A percentile compares a stretch with the other conserved stretches of the same genome.
Conservation (phyloP, 2,329 filamentous ascomycete species). For the Alternaria brassicae region DNA sequence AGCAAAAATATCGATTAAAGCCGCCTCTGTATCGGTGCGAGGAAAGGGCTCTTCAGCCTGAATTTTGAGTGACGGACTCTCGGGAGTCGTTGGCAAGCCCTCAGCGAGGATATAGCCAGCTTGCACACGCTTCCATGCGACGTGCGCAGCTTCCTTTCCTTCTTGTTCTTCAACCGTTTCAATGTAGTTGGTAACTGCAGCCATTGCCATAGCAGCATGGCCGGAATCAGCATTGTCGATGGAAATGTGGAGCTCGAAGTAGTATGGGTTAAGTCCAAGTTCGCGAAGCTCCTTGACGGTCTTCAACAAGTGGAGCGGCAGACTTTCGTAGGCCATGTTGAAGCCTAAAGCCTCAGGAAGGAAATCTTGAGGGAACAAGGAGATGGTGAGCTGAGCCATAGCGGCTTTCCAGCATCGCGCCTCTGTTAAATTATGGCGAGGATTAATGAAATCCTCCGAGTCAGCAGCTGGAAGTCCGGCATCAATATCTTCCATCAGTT, state of each 20-base stretch:
- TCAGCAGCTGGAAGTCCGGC: slow-evolving; percentile 43
- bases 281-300: slow-evolving; percentile 55
- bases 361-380: slow-evolving; percentile 58
- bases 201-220: slow-evolving; percentile 58
- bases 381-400: slow-evolving; percentile 56
- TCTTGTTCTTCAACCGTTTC: slow-evolving; percentile 32
- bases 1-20: slow-evolving; percentile 43
- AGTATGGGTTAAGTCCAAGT: slow-evolving; percentile 54
- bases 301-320: slow-evolving; percentile 52
- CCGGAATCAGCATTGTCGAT: slow-evolving; percentile 61
- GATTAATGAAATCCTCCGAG: slow-evolving; percentile 39
- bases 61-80: slow-evolving; percentile 24
- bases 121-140: slow-evolving; percentile 54
- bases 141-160: slow-evolving; percentile 40
- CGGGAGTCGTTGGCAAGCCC: slow-evolving; percentile 30
- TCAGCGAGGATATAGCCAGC: slow-evolving; percentile 53
- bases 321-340: slow-evolving; percentile 58
- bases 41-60: slow-evolving; percentile 13
- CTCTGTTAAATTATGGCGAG: slow-evolving; percentile 35
- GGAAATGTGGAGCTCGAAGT: slow-evolving; percentile 60
- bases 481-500: slow-evolving; percentile 44
- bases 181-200: slow-evolving; percentile 51
- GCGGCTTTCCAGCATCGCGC: slow-evolving; percentile 53
- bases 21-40: slow-evolving; percentile 20
- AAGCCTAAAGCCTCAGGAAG: slow-evolving; percentile 61